Evolutionary conservation across 1,284 basidiomycete species (phyloP).

Genomic region (Ganoderma lucidum): DNA sequence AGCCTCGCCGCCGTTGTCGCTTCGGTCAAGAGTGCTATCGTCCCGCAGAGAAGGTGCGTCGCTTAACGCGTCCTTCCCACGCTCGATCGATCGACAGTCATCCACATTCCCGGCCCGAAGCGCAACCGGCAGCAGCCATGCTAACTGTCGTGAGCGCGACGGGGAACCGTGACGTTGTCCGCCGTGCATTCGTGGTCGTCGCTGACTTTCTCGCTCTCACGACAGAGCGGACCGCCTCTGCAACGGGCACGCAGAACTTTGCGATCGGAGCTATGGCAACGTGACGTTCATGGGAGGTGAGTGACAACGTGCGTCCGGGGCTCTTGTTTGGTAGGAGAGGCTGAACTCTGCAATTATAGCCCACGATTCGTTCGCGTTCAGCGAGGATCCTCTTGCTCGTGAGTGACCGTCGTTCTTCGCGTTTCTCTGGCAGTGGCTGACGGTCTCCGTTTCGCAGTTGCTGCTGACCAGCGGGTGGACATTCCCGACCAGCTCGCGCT

Average conservation of each 20-base stretch:
- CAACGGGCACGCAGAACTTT: constrained; percentile 66
- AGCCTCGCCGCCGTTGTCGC: constrained; percentile 20
- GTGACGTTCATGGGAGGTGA: constrained; percentile 64
- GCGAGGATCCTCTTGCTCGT: constrained; percentile 56
- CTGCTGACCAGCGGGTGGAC: constrained; percentile 68
- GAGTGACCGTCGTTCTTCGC: constrained; percentile 31
- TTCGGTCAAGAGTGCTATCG: constrained; percentile 24
- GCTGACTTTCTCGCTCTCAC: not conserved
- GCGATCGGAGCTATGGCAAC: constrained; percentile 65
- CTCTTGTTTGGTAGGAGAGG: not conserved
- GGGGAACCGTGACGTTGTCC: not conserved
- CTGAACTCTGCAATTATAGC: constrained; percentile 43
- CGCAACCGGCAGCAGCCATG: not conserved
- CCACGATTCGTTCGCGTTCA: constrained; percentile 76
- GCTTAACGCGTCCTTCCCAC: not conserved
- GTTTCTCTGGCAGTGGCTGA: not conserved
- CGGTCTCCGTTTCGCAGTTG: constrained; percentile 44
- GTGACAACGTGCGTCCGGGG: constrained; percentile 12
- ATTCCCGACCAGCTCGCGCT: constrained; percentile 66
- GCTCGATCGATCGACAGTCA: not conserved
- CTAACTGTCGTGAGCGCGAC: constrained; percentile 5
- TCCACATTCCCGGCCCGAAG: not conserved
- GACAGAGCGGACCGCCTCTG: constrained; percentile 46
- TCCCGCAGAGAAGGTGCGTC: constrained; percentile 26
- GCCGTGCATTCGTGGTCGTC: not conserved